phyloP scores from a whole-genome alignment of 306 rosid genomes.

The Prunus salicina region DNA sequence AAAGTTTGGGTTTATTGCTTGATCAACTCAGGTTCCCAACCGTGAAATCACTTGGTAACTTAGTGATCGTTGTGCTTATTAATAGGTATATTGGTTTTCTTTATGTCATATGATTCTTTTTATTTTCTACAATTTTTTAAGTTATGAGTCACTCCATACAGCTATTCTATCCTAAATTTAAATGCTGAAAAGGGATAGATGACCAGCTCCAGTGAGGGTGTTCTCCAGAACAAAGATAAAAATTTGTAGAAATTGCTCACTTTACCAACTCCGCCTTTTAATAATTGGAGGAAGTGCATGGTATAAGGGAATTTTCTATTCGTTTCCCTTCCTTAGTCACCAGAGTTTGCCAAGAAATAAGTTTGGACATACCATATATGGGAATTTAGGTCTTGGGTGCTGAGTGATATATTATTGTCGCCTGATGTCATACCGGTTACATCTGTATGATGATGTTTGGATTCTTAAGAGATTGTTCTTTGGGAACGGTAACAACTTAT shows the following conservation, averaged over 20 bases:
- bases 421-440: not conserved
- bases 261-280: not conserved
- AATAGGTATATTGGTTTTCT: conserved; percentile 55
- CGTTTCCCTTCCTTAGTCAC: no score
- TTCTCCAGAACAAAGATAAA: not conserved
- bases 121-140: not conserved
- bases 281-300: not conserved
- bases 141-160: not conserved
- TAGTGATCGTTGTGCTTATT: conserved; percentile 69
- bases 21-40: conserved; percentile 86
- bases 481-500: not conserved
- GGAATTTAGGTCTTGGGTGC: not conserved
- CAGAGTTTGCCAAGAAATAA: not conserved
- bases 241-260: not conserved
- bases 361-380: not conserved
- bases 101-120: not conserved
- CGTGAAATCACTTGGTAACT: conserved; percentile 67
- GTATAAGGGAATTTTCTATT: not conserved
- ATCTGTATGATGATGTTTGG: not conserved
- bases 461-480: not conserved
- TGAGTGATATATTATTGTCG: not conserved
- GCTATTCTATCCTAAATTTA: not conserved
- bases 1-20: conserved; percentile 77
- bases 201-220: not conserved
- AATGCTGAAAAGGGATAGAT: not conserved